Percentiles rank a stretch among this genome's conserved stretches.
Conservation (phyloP, 345 rosid species). For the Noccaea caerulescens region DNA sequence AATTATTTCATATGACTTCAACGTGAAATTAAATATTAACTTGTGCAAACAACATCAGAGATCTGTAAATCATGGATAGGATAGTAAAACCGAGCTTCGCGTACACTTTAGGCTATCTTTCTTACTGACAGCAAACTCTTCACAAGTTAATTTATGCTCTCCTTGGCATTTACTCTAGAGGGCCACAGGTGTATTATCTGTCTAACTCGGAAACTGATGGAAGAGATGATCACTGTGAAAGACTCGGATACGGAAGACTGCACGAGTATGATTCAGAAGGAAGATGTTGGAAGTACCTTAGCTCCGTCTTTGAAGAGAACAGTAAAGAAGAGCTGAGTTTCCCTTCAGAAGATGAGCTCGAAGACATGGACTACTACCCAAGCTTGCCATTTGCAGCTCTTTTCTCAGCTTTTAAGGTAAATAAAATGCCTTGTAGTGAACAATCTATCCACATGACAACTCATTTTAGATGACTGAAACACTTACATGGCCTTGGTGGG, state of each 20-base stretch:
- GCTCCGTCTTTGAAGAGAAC: constrained; percentile 61
- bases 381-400: constrained; percentile 97
- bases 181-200: constrained; percentile 69
- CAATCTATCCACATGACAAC: neutral
- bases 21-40: neutral
- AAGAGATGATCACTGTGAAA: constrained; percentile 72
- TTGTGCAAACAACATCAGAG: constrained; percentile 15
- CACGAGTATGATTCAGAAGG: constrained; percentile 71
- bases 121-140: neutral
- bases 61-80: no score
- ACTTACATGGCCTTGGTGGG: constrained; percentile 12
- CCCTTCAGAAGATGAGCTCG: constrained; percentile 79
- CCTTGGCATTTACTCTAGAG: constrained; percentile 52
- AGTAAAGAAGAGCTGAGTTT: constrained; percentile 42
- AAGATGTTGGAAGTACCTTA: constrained; percentile 84
- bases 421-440: neutral
- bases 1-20: neutral
- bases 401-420: constrained; percentile 85
- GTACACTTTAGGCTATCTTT: neutral
- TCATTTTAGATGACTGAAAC: constrained; percentile 3
- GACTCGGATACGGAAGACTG: constrained; percentile 77
- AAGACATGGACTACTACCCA: constrained; percentile 85
- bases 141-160: constrained; percentile 17
- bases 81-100: no score
- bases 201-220: constrained; percentile 66